Evolutionary conservation across 305 asterid species (phyloP).

Genomic region (Solanum aculeatissimum): DNA sequence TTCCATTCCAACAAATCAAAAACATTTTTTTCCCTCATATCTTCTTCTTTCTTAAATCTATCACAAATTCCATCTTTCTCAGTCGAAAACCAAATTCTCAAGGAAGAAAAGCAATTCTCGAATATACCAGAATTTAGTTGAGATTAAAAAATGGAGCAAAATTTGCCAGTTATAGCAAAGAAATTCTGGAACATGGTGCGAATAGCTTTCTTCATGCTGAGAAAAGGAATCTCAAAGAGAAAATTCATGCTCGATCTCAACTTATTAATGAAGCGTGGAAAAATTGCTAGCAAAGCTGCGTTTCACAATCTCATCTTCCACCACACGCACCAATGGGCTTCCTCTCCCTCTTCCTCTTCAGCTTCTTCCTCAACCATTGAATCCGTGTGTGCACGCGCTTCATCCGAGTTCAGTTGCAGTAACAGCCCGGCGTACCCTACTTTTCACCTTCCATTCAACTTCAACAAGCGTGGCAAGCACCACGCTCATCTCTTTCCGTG

Average conservation of each 20-base stretch:
- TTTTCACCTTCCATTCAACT: slow-evolving; percentile 35
- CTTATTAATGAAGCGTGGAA: slow-evolving; percentile 29
- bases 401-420: slow-evolving; percentile 55
- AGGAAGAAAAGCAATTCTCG: not conserved
- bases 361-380: not conserved
- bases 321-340: slow-evolving; percentile 15
- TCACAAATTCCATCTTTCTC: not conserved
- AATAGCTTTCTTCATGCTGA: slow-evolving; percentile 29
- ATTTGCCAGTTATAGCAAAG: slow-evolving; percentile 29
- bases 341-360: slow-evolving; percentile 1
- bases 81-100: not conserved
- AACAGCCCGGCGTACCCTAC: slow-evolving; percentile 32
- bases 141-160: slow-evolving; percentile 25
- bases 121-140: not conserved
- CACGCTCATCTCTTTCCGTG: not conserved
- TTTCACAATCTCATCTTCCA: slow-evolving; percentile 32
- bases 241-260: slow-evolving; percentile 29
- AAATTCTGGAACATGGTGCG: slow-evolving; percentile 32
- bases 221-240: slow-evolving; percentile 29
- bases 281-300: slow-evolving; percentile 30
- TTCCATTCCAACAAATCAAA: not conserved
- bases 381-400: not conserved
- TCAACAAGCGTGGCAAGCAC: slow-evolving; percentile 19
- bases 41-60: not conserved
- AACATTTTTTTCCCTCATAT: not conserved